Evolutionary conservation across 176 grass and related monocot species (phyloP).

Genomic region (Themeda triandra): DNA sequence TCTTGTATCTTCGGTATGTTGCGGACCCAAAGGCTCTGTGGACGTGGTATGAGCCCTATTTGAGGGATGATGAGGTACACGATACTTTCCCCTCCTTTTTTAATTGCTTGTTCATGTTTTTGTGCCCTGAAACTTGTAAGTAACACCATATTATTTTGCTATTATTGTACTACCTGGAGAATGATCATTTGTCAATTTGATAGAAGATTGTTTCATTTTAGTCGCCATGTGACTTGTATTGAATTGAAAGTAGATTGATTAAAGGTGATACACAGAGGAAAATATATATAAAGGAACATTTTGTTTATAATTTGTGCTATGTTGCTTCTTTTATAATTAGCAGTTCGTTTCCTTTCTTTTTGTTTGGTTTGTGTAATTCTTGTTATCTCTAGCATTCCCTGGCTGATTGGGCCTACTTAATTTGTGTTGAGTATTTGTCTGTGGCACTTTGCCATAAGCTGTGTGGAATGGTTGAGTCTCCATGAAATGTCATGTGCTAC

Average conservation of each 20-base stretch:
- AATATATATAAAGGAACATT: neutral
- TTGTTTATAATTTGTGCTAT: neutral
- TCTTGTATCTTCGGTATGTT: constrained; percentile 84
- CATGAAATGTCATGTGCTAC: neutral
- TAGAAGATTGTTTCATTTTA: neutral
- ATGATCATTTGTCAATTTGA: neutral
- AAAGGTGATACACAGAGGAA: neutral
- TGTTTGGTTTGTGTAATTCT: neutral
- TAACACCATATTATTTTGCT: neutral
- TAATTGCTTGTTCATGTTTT: neutral
- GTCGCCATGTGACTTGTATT: neutral
- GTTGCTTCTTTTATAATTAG: neutral
- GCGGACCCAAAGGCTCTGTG: constrained; percentile 84
- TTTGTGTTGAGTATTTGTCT: neutral
- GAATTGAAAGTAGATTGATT: neutral
- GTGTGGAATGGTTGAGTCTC: neutral
- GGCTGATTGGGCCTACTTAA: neutral
- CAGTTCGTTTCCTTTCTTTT: neutral
- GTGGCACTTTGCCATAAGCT: neutral
- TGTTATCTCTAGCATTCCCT: neutral
- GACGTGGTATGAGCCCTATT: constrained; percentile 92
- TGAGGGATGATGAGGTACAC: constrained; percentile 91
- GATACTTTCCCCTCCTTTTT: neutral
- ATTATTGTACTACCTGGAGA: neutral
- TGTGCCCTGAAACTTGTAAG: neutral